Conservation (phyloP, 768 basidiomycete species). For the Mrakia gelida region DNA sequence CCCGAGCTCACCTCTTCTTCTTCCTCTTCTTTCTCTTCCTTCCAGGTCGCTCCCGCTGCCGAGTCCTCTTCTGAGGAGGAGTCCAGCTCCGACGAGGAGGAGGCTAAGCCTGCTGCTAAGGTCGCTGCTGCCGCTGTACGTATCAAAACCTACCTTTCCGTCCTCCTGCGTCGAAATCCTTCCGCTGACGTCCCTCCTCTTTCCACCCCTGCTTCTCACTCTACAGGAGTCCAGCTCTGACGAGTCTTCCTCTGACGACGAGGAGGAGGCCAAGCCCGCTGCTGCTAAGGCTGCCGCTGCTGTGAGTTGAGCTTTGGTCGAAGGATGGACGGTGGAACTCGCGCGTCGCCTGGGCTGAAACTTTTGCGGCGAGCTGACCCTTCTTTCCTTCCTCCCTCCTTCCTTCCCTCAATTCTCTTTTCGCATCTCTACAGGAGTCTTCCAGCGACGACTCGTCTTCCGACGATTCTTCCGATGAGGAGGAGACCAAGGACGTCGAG, state of each 20-base stretch:
- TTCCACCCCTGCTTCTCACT: neutral
- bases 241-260: conserved; percentile 33
- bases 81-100: conserved; percentile 36
- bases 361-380: conserved; percentile 11
- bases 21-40: no score
- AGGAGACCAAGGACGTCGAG: conserved; percentile 52
- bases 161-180: neutral
- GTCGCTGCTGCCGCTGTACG: conserved; percentile 15
- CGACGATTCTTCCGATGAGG: conserved; percentile 34
- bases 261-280: conserved; percentile 31
- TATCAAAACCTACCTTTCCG: neutral
- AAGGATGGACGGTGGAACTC: neutral
- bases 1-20: neutral
- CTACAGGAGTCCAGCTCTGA: conserved; percentile 26
- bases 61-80: conserved; percentile 35
- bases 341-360: neutral
- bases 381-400: neutral
- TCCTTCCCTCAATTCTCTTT: neutral
- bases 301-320: neutral
- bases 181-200: neutral
- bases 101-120: conserved; percentile 34
- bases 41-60: conserved; percentile 34
- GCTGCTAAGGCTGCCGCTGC: conserved; percentile 25
- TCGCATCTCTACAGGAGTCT: neutral
- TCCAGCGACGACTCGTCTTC: conserved; percentile 28